phyloP scores from a whole-genome alignment of 1,284 basidiomycete species.

The Ganoderma sinense region DNA sequence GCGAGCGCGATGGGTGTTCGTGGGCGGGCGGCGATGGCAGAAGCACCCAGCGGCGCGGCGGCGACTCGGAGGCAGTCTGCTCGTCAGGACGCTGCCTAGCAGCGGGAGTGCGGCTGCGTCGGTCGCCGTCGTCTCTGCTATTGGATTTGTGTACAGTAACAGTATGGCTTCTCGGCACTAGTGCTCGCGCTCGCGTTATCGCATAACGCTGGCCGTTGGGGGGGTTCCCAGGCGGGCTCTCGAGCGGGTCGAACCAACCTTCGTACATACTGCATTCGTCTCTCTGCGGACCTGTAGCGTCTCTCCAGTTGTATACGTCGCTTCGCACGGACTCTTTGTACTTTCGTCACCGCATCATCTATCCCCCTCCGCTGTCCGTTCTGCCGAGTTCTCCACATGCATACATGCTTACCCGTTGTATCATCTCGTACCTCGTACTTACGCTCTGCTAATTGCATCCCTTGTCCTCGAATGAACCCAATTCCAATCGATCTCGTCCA shows the following conservation, averaged over 20 bases:
- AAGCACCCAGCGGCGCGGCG: background rate
- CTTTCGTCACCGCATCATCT: background rate
- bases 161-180: background rate
- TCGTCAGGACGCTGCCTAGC: background rate
- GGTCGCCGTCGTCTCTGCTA: background rate
- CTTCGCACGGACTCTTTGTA: background rate
- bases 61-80: background rate
- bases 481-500: background rate
- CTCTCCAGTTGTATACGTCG: background rate
- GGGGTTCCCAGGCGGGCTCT: background rate
- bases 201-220: background rate
- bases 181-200: no score
- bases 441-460: background rate
- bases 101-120: background rate
- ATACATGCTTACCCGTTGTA: background rate
- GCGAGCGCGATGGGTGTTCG: background rate
- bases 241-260: background rate
- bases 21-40: background rate
- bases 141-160: background rate
- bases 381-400: background rate
- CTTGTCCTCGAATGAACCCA: background rate
- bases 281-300: slow-evolving; percentile 3
- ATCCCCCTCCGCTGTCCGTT: background rate
- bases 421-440: background rate
- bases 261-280: slow-evolving; percentile 2